Evolutionary conservation across 345 rosid species (phyloP).

Genomic region (Sisymbrium irio): DNA sequence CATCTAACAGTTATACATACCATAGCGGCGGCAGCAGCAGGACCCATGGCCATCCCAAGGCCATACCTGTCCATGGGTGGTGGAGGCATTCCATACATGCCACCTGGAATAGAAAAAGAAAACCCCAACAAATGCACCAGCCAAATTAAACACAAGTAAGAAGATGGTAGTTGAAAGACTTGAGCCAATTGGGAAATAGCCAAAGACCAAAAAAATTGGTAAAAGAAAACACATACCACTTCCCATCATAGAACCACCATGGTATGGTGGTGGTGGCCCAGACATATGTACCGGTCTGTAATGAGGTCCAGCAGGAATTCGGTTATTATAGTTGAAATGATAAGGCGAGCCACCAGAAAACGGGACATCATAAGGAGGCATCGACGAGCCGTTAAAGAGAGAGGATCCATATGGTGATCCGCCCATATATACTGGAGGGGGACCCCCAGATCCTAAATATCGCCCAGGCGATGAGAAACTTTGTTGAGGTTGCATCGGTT

Average conservation of each 20-base stretch:
- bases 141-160: constrained; percentile 9
- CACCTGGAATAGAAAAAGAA: constrained; percentile 42
- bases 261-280: constrained; percentile 79
- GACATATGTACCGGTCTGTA: constrained; percentile 79
- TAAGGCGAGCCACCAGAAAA: constrained; percentile 92
- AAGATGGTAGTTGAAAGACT: neutral
- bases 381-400: constrained; percentile 68
- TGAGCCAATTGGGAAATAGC: neutral
- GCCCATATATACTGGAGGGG: constrained; percentile 83
- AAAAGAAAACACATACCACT: constrained; percentile 43
- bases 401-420: constrained; percentile 93
- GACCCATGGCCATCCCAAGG: constrained; percentile 80
- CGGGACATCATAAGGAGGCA: constrained; percentile 86
- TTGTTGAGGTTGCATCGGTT: constrained; percentile 66
- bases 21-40: constrained; percentile 69
- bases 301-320: constrained; percentile 80
- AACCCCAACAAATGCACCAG: constrained; percentile 10
- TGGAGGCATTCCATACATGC: constrained; percentile 86
- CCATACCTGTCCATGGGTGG: constrained; percentile 81
- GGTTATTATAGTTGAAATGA: constrained; percentile 71
- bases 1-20: constrained; percentile 44
- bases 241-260: constrained; percentile 87
- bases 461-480: constrained; percentile 68
- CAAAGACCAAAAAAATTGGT: constrained; percentile 1
- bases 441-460: constrained; percentile 73